Evolutionary conservation across 495 filamentous ascomycete genomes (phyloP).

Genomic region (Lasiosphaeria miniovina): DNA sequence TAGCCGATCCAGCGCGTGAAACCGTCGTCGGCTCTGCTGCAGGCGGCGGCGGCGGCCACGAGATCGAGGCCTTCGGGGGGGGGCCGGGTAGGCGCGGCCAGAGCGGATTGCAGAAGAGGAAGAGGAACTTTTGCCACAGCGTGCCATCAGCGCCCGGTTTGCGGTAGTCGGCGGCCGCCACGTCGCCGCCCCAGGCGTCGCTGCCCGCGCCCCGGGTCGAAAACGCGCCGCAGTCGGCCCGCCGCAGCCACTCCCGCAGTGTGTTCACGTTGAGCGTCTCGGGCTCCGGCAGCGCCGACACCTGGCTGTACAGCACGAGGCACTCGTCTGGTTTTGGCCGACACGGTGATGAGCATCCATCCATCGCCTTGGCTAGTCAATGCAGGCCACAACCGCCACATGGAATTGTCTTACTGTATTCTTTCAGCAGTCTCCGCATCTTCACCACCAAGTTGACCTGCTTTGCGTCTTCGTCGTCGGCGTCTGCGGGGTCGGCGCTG

Average conservation of each 20-base stretch:
- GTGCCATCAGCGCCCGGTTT: too few relatives aligned
- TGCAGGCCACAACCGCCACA: background rate
- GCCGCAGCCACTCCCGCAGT: background rate
- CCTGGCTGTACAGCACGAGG: background rate
- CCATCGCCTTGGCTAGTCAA: too few relatives aligned
- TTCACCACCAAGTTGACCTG: background rate
- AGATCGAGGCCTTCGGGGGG: background rate
- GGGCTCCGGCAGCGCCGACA: background rate
- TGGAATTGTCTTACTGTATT: background rate
- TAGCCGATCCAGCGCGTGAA: conserved; percentile 17
- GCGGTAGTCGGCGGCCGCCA: too few relatives aligned
- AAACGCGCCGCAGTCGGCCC: background rate
- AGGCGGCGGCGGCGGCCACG: background rate
- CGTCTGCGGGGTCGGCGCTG: too few relatives aligned
- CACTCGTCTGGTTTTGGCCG: background rate
- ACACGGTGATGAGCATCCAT: background rate
- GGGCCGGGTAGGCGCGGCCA: background rate
- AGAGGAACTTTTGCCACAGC: background rate
- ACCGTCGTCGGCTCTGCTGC: conserved; percentile 6
- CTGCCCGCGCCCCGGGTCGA: background rate
- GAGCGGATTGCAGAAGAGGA: background rate
- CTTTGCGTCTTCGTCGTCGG: too few relatives aligned
- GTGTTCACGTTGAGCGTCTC: background rate
- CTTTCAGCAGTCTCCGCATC: background rate
- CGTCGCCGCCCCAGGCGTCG: too few relatives aligned